Evolutionary conservation across 176 grass and related monocot genomes (phyloP).

Genomic region (Bothriochloa decipiens): DNA sequence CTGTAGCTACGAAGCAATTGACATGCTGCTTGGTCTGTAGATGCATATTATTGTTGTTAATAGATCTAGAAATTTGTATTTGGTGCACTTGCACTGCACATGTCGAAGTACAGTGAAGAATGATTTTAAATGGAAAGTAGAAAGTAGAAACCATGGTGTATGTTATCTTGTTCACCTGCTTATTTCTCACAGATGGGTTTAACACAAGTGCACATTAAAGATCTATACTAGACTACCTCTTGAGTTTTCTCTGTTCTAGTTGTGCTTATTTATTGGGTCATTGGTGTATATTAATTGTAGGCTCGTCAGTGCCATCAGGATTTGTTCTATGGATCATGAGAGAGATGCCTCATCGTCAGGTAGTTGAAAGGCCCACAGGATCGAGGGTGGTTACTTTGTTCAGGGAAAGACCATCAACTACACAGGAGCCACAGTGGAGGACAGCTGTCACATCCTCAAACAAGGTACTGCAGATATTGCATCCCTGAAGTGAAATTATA

Average conservation of each 20-base stretch:
- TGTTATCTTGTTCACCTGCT: neutral
- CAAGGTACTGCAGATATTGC: conserved; percentile 62
- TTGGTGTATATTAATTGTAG: conserved; percentile 54
- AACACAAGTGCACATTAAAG: neutral
- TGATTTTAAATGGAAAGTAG: conserved; percentile 5
- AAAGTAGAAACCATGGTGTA: conserved; percentile 5
- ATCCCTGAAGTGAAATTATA: conserved; percentile 26
- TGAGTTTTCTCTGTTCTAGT: conserved; percentile 7
- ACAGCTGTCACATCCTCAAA: conserved; percentile 86
- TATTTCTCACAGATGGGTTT: conserved; percentile 1
- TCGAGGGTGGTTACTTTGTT: conserved; percentile 75
- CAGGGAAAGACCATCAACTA: conserved; percentile 59
- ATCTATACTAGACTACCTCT: neutral
- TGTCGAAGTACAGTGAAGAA: conserved; percentile 1
- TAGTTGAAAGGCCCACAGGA: conserved; percentile 49
- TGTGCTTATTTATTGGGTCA: conserved; percentile 8
- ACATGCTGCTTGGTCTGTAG: conserved; percentile 4
- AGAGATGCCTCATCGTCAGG: conserved; percentile 80
- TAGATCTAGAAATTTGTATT: conserved; percentile 13
- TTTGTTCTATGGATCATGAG: conserved; percentile 98
- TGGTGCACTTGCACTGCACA: neutral
- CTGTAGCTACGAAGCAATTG: conserved; percentile 1
- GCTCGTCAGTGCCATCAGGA: conserved; percentile 83
- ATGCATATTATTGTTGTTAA: conserved; percentile 10
- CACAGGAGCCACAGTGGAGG: conserved; percentile 85